Percentiles rank a stretch among this genome's conserved stretches.
Conservation (phyloP, 129 eudicot species). For the Gnaphalium uliginosum region DNA sequence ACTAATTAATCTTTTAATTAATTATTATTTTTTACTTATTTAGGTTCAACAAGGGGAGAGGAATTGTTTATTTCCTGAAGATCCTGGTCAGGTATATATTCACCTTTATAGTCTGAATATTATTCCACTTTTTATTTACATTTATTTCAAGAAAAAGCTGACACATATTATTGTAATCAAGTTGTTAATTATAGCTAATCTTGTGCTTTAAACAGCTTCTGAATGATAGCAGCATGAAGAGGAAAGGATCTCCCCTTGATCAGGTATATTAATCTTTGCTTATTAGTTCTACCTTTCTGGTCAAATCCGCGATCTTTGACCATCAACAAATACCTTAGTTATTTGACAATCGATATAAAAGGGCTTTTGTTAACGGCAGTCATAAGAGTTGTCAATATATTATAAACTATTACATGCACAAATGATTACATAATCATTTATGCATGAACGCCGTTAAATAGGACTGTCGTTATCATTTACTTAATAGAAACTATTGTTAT, state of each 20-base stretch:
- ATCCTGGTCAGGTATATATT: slow-evolving; percentile 87
- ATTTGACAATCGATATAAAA: not conserved
- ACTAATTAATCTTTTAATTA: not conserved
- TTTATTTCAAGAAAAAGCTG: slow-evolving; percentile 25
- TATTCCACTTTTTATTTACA: slow-evolving; percentile 6
- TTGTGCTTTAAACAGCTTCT: slow-evolving; percentile 52
- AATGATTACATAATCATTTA: no score
- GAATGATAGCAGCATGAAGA: slow-evolving; percentile 77
- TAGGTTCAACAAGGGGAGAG: slow-evolving; percentile 80
- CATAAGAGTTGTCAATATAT: no score
- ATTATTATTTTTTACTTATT: slow-evolving; percentile 2
- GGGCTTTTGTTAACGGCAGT: not conserved
- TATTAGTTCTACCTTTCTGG: not conserved
- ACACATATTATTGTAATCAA: slow-evolving; percentile 32
- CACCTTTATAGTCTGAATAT: slow-evolving; percentile 20
- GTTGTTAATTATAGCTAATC: slow-evolving; percentile 25
- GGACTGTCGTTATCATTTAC: no score
- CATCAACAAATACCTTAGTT: not conserved
- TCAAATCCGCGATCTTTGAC: not conserved
- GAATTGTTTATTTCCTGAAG: slow-evolving; percentile 91
- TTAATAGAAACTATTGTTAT: no score
- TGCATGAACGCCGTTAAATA: no score
- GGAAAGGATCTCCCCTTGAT: slow-evolving; percentile 61
- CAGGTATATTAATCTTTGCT: slow-evolving; percentile 41
- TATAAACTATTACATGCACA: no score